phyloP scores from a whole-genome alignment of 2,329 filamentous ascomycete species.

The Hypoxylon sp. region DNA sequence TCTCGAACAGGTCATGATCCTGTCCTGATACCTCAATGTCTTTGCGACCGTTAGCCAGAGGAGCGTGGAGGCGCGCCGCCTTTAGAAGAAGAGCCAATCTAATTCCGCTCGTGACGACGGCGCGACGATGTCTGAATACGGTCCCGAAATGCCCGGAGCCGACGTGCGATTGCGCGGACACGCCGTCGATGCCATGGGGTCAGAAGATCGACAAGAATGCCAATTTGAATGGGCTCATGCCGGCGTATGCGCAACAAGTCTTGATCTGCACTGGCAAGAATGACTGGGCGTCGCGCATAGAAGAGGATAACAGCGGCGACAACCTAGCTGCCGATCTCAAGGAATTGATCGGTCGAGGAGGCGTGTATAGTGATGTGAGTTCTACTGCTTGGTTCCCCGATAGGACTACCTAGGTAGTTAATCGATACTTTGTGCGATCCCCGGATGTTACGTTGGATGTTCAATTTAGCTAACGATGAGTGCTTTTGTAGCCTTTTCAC shows the following conservation, averaged over 20 bases:
- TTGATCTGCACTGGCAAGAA: slow-evolving; percentile 83
- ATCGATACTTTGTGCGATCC: slow-evolving; percentile 6
- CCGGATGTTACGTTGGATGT: neutral
- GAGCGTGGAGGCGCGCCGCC: slow-evolving; percentile 24
- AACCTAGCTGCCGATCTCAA: slow-evolving; percentile 81
- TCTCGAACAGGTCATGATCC: slow-evolving; percentile 32
- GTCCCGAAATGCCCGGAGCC: slow-evolving; percentile 77
- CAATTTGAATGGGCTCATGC: slow-evolving; percentile 81
- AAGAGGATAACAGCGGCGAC: slow-evolving; percentile 79
- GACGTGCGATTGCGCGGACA: slow-evolving; percentile 81
- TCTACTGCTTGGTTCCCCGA: slow-evolving; percentile 1
- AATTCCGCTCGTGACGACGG: neutral
- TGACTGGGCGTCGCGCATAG: slow-evolving; percentile 88
- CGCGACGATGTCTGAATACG: slow-evolving; percentile 52
- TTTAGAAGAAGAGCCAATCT: slow-evolving; percentile 8
- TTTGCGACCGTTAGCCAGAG: slow-evolving; percentile 44
- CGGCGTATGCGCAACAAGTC: slow-evolving; percentile 84
- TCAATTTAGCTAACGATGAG: slow-evolving; percentile 53
- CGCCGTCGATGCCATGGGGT: slow-evolving; percentile 73
- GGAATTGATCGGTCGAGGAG: slow-evolving; percentile 75
- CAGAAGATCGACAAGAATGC: slow-evolving; percentile 81
- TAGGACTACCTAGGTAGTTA: slow-evolving; percentile 1
- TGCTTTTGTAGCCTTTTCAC: slow-evolving; percentile 78
- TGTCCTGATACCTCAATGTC: slow-evolving; percentile 43
- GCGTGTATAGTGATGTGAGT: slow-evolving; percentile 76